Evolutionary conservation across 352 stramenopile species (phyloP), one percentile per base, ranked within the genome.

Genomic region (Globisporangium yorkense): DNA sequence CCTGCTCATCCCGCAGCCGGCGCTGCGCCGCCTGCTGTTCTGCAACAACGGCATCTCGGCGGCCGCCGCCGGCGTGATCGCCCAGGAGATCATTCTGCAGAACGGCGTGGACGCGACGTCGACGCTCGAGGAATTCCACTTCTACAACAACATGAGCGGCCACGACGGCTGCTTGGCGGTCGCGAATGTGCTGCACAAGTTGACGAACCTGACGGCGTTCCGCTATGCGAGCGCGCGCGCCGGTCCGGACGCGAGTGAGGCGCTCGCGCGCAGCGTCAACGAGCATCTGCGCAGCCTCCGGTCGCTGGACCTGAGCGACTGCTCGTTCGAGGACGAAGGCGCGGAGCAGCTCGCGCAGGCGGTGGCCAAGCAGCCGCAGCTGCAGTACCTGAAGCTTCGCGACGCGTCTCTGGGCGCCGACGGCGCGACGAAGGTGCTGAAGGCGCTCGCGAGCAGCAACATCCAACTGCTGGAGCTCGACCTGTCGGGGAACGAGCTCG

Each of bases 251-350:
- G 83, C 80, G 13, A 89, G 80, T 21, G 65, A 70, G 33, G 52
- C 63, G 31, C 65, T 92, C 9, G 82, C 78, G 6, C 59, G 56
- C 2, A 75, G 60, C 31, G 77, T 92, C n/a, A 73, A 57, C 47
- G 27, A 57, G 47, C 69, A 89, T 68, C 53, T 82, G 62, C 51
- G 54, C 39, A 60, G 74, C 7, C 71, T 97, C 13, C 74, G 62
- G 56, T 87, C 71, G 33, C 72, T 98, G n/a, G 93, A 98, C 62
- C 70, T 98, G 52, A 93, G 85, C 52, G 94, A 98, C 63, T 97
- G 92, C 67, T 92, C 84, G 37, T 97, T 98, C 60, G 74, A 84
- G 21, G 83, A 84, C 41, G 81, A 88, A 16, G 90, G 89, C 33
- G 75, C 61, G 0, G 68, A 71, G 18, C 71, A 84, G 21, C 74